Base-by-base conservation (phyloP, 306 rosid genomes). In the Citrullus mucosospermus region DNA sequence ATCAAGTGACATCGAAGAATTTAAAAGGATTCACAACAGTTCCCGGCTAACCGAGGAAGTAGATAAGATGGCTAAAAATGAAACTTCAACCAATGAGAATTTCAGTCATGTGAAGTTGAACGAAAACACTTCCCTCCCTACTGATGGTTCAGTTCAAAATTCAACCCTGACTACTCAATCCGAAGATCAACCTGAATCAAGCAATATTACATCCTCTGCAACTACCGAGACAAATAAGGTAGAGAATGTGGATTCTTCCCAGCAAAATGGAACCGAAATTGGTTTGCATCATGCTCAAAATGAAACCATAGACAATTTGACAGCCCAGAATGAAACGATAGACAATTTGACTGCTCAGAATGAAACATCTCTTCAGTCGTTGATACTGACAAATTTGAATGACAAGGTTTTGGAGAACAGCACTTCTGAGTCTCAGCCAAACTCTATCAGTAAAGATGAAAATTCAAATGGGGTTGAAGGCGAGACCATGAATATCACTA, bases 31-130 rank as follows among this genome's bases (percentile, higher is more conserved):
- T 44, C 86, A 81, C 59, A 86, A 66, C 57, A 82, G 83, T 80
- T 81, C 86, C 41, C 81, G 55, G 60, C 75, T 77, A 66, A 79
- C 79, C 79, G 88, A 79, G 78, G 83, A 71, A 38, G 88, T 81
- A 62, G 90, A 44, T 80, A 78, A 70, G 66, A 68, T 15, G 78
- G 60, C 79, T 41, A 58, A 59, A 50, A 88, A 72, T 39, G 78
- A 17, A 43, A 78, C 78, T 87, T 68, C 85, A 80, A 80, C 61
- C 79, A 78, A 51, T 32, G 78, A 51, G 61, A 73, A 53, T 32
- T 1, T 9, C 6, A 53, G 61, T 51, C 17, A 53, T 17, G 62
- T 73, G 62, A 73, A 53, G 48, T 32, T 73, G 10, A 73, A 53
- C 50, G 61, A 61, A 67, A 72, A 50, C 15, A 75, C 81, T 59